Conservation (phyloP, 352 stramenopile genomes). For the Phytophthora foliorum region DNA sequence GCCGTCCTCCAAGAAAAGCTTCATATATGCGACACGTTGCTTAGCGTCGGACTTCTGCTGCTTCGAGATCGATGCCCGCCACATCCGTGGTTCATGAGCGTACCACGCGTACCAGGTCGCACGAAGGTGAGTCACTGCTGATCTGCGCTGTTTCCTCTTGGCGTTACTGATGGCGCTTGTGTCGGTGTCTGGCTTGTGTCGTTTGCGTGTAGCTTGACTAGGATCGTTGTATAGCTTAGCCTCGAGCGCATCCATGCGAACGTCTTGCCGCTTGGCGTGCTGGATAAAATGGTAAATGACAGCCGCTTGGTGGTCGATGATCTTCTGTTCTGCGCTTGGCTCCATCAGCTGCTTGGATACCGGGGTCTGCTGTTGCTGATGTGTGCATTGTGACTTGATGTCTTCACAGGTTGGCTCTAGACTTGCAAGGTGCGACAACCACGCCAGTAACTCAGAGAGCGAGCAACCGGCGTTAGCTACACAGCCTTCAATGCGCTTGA, state of each 20-base stretch:
- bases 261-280: not conserved
- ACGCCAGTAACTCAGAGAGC: not conserved
- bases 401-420: too few relatives aligned
- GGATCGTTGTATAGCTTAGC: not conserved
- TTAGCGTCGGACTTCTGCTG: too few relatives aligned
- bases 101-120: too few relatives aligned
- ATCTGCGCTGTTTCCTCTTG: too few relatives aligned
- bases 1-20: too few relatives aligned
- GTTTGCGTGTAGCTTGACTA: not conserved
- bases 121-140: too few relatives aligned
- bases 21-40: too few relatives aligned
- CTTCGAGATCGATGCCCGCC: too few relatives aligned
- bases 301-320: not conserved
- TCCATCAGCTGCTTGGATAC: not conserved
- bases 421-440: not conserved
- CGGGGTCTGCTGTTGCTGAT: not conserved
- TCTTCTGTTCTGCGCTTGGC: not conserved
- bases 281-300: too few relatives aligned
- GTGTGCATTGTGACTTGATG: not conserved
- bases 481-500: too few relatives aligned
- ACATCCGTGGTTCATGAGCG: too few relatives aligned
- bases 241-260: not conserved
- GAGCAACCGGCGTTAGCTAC: not conserved
- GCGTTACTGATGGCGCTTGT: not conserved
- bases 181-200: not conserved